These are phyloP conservation scores for Lachnellula cervina DNA, from an alignment of 2,329 filamentous ascomycete species.

Conservation along the genomic window DNA sequence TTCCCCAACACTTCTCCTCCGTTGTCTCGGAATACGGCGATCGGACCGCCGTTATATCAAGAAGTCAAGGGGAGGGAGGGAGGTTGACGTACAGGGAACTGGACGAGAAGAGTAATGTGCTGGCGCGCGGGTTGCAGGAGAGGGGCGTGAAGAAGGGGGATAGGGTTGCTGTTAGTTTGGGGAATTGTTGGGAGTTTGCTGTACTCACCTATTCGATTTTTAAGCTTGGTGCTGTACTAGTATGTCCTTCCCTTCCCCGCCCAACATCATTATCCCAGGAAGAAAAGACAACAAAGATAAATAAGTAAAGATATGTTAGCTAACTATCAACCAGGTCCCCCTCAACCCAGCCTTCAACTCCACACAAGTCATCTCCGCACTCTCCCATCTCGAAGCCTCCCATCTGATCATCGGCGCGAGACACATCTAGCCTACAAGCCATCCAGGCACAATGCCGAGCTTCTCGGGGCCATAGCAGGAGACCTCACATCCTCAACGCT, in stretches of 20 bases:
- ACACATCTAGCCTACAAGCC: slow-evolving; percentile 72
- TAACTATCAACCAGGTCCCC: slow-evolving; percentile 53
- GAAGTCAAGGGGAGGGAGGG: slow-evolving; percentile 39
- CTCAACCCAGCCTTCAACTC: slow-evolving; percentile 87
- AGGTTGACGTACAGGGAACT: slow-evolving; percentile 70
- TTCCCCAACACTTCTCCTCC: slow-evolving; percentile 66
- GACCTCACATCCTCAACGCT: slow-evolving; percentile 34
- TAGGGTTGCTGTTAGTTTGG: slow-evolving; percentile 78
- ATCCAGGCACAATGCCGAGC: slow-evolving; percentile 53
- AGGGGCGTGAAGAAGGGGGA: slow-evolving; percentile 76
- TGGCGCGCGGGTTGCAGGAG: slow-evolving; percentile 65
- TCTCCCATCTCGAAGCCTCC: slow-evolving; percentile 67
- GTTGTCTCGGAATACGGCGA: slow-evolving; percentile 63
- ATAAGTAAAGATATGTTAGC: neutral
- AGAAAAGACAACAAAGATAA: too few relatives aligned
- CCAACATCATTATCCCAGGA: too few relatives aligned
- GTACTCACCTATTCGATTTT: slow-evolving; percentile 84
- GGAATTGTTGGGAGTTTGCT: slow-evolving; percentile 80
- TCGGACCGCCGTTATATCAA: slow-evolving; percentile 51
- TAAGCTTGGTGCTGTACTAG: slow-evolving; percentile 89
- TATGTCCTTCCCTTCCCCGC: slow-evolving; percentile 29
- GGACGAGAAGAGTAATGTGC: slow-evolving; percentile 68
- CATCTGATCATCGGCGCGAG: slow-evolving; percentile 79
- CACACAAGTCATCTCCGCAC: slow-evolving; percentile 69
- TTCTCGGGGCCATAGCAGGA: slow-evolving; percentile 49